Percentiles rank a stretch among this genome's conserved stretches.
phyloP scores from a whole-genome alignment of 306 rosid genomes.

The Sophora flavescens region DNA sequence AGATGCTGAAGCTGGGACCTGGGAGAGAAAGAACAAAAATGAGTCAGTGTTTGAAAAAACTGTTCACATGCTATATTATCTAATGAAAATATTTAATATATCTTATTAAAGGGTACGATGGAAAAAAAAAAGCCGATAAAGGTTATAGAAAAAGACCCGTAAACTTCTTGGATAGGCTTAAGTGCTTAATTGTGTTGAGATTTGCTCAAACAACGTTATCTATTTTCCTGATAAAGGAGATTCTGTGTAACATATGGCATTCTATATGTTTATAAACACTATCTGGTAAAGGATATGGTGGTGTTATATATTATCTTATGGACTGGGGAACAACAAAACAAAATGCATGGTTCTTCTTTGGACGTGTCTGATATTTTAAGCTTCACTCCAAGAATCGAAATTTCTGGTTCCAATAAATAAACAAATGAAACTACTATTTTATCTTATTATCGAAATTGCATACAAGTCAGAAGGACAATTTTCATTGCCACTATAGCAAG shows the following conservation, averaged over 20 bases:
- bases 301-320: not conserved
- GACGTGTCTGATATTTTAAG: conserved; percentile 52
- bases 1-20: not conserved
- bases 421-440: conserved; percentile 84
- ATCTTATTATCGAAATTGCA: conserved; percentile 64
- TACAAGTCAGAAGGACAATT: conserved; percentile 52
- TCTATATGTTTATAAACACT: no score
- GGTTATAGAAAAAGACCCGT: conserved; percentile 33
- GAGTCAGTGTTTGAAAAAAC: conserved; percentile 11
- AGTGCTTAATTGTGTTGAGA: not conserved
- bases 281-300: no score
- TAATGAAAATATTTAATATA: conserved; percentile 5
- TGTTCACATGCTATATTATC: conserved; percentile 1
- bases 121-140: conserved; percentile 13
- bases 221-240: conserved; percentile 39
- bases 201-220: conserved; percentile 35
- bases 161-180: conserved; percentile 25
- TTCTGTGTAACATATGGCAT: conserved; percentile 25
- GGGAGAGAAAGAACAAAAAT: conserved; percentile 6
- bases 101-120: not conserved
- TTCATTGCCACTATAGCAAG: conserved; percentile 50
- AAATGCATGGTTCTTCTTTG: conserved; percentile 58
- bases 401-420: conserved; percentile 60
- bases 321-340: conserved; percentile 51
- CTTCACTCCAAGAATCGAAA: conserved; percentile 42